A percentile compares a stretch with the other conserved stretches of the same genome.
Evolutionary conservation across 2,329 filamentous ascomycete genomes (phyloP).

Genomic region (Exutisphaerella laricina): DNA sequence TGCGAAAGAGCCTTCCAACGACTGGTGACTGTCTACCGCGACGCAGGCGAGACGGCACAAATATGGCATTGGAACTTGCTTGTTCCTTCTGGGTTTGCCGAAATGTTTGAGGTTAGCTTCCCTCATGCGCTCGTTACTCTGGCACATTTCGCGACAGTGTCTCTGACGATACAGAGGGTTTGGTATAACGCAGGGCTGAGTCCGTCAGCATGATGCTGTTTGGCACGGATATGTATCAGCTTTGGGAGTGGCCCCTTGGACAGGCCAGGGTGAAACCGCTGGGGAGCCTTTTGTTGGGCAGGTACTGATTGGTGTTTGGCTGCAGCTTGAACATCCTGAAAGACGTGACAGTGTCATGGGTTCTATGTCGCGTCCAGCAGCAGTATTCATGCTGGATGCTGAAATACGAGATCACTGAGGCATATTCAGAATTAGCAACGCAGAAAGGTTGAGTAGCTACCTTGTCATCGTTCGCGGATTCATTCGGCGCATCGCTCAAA

Average conservation of each 20-base stretch:
- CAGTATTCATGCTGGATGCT: background rate
- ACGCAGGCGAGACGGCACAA: conserved; percentile 7
- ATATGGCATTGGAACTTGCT: conserved; percentile 11
- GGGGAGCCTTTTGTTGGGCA: background rate
- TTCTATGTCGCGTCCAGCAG: background rate
- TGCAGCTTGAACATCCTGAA: conserved; percentile 1
- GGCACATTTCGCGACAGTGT: conserved; percentile 21
- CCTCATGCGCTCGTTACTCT: conserved; percentile 22
- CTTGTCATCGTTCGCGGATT: conserved; percentile 30
- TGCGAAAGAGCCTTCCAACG: conserved; percentile 6
- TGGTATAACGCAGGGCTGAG: conserved; percentile 10
- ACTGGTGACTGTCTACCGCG: conserved; percentile 10
- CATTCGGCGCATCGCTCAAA: conserved; percentile 29
- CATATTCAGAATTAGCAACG: conserved; percentile 29
- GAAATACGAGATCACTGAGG: no score
- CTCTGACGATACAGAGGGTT: conserved; percentile 8
- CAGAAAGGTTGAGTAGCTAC: conserved; percentile 30
- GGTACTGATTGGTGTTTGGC: conserved; percentile 1
- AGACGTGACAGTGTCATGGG: conserved; percentile 9
- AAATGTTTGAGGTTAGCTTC: conserved; percentile 17
- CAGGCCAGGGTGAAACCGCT: conserved; percentile 6
- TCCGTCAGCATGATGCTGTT: conserved; percentile 7
- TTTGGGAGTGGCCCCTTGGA: conserved; percentile 8
- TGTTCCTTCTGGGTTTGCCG: conserved; percentile 14
- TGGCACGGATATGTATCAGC: conserved; percentile 7